Evolutionary conservation across 176 grass and related monocot genomes (phyloP), one percentile per base, ranked within the genome.

Genomic region (Tillandsia leiboldiana): DNA sequence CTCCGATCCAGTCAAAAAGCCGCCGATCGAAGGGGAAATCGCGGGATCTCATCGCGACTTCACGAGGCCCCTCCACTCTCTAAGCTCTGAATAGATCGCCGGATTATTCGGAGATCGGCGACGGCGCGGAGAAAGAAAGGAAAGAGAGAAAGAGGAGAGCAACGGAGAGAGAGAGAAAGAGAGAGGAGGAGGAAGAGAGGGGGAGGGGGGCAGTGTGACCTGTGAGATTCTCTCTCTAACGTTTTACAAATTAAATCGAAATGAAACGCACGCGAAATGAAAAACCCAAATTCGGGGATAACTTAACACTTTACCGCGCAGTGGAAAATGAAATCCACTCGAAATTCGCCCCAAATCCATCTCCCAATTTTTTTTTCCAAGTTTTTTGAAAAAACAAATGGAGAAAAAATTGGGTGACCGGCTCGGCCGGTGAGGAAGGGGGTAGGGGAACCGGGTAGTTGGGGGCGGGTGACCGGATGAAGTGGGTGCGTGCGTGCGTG

Each of bases 251-350:
- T 67, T 11, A 67, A 67, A 67, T 48, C 58, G 42, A 67, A 67
- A 67, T 66, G 64, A 66, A 66, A 66, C 27, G 29, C 42, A 48
- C 14, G 65, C 65, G 29, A 49, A 67, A 67, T 67, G 65, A 67
- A 12, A 15, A 15, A 17, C 14, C 3, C 33, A 42, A 67, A 67
- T 48, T 67, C 15, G n/a, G 13, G 42, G 33, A 5, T 10, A 49
- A 8, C 10, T 67, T 67, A 67, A 49, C 28, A 20, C 65, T 14
- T 17, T 11, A 20, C 33, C 42, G 14, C 15, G 65, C 65, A 12
- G 65, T 67, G 14, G 65, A 42, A 49, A 67, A 67, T 20, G 65
- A 49, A 67, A 67, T 67, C 15, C 6, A 67, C 65, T 67, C 65
- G 65, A 67, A 42, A 67, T 67, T 49, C 14, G 28, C 33, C 12